Conservation (phyloP, 768 basidiomycete genomes). For the Hygrocybe coccinea region DNA sequence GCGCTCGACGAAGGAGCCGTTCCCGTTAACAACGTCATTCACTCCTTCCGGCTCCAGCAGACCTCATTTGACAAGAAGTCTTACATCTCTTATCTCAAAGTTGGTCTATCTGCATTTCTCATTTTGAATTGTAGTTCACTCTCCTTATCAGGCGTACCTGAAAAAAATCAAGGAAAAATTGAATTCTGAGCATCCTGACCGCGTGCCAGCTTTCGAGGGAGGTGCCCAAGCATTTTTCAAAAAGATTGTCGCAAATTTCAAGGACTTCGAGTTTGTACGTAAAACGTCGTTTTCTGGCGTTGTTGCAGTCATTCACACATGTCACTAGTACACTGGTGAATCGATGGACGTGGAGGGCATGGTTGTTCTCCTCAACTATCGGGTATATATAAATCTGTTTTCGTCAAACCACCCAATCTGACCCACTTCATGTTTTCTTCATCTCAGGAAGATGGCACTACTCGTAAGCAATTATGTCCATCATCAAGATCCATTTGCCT, state of each 20-base stretch:
- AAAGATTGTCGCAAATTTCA: slow-evolving; percentile 86
- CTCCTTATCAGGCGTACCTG: slow-evolving; percentile 73
- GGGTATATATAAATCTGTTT: slow-evolving; percentile 43
- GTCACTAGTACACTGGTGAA: slow-evolving; percentile 71
- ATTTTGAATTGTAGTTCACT: slow-evolving; percentile 1
- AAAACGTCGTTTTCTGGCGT: not conserved
- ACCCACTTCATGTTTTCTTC: not conserved
- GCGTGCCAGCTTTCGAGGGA: slow-evolving; percentile 75
- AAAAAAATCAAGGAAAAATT: slow-evolving; percentile 78
- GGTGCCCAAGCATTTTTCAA: slow-evolving; percentile 74
- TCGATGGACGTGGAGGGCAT: slow-evolving; percentile 84
- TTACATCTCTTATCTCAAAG: slow-evolving; percentile 83
- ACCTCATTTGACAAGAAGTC: slow-evolving; percentile 88
- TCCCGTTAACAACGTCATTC: slow-evolving; percentile 82
- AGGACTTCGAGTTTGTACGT: slow-evolving; percentile 89
- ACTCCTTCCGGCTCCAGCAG: slow-evolving; percentile 84
- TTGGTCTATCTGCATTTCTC: slow-evolving; percentile 19
- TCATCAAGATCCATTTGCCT: slow-evolving; percentile 3
- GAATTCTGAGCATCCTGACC: slow-evolving; percentile 46
- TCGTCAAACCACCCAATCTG: not conserved
- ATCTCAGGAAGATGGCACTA: slow-evolving; percentile 67
- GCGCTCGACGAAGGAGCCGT: slow-evolving; percentile 70
- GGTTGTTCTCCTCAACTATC: slow-evolving; percentile 93
- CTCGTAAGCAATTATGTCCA: slow-evolving; percentile 50
- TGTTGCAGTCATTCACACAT: not conserved